phyloP scores from a whole-genome alignment of 2,329 filamentous ascomycete species.

The Ilyonectria sp. region DNA sequence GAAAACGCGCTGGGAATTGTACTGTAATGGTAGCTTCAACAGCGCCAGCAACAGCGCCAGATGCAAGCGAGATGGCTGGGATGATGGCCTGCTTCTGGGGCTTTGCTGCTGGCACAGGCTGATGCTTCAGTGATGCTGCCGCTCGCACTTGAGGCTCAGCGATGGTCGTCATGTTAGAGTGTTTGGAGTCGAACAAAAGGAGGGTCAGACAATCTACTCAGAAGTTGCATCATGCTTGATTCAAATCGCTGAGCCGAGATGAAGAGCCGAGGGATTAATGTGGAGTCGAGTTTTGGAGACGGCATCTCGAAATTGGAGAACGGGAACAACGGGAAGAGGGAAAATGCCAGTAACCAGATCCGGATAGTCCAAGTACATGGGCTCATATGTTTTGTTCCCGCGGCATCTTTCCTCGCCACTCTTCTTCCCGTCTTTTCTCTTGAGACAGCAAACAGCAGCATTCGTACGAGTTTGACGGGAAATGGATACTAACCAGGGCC shows the following conservation, averaged over 20 bases:
- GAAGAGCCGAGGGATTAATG: neutral
- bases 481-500: neutral
- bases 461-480: too few species aligned
- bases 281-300: neutral
- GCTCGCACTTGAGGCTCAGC: neutral
- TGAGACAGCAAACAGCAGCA: too few species aligned
- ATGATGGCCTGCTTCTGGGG: slow-evolving; percentile 42
- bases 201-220: neutral
- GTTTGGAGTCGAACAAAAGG: neutral
- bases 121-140: neutral
- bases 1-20: neutral
- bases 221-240: neutral
- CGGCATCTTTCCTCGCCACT: neutral
- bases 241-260: neutral
- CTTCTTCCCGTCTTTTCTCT: neutral
- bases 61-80: slow-evolving; percentile 62
- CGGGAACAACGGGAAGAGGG: neutral
- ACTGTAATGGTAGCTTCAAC: slow-evolving; percentile 67
- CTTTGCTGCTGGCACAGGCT: neutral
- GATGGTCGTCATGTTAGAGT: neutral
- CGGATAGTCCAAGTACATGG: neutral
- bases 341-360: neutral
- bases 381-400: neutral
- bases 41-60: slow-evolving; percentile 67
- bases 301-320: neutral